phyloP scores from a whole-genome alignment of 768 basidiomycete species.

The Leccinum incarnatum region DNA sequence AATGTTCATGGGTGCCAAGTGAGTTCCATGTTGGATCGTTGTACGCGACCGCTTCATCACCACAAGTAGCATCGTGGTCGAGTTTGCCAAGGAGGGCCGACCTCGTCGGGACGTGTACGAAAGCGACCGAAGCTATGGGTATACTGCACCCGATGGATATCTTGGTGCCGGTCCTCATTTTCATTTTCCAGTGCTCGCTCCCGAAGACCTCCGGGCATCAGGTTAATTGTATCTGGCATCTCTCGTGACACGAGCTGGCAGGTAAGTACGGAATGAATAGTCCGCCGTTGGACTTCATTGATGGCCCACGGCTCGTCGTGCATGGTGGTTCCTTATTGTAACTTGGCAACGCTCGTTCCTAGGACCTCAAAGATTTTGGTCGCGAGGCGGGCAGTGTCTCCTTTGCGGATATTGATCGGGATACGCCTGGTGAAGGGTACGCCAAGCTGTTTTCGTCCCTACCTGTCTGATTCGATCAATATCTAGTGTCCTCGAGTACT shows the following conservation, averaged over 20 bases:
- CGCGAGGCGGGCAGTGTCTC: slow-evolving; percentile 91
- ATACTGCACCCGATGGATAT: slow-evolving; percentile 18
- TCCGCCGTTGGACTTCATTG: slow-evolving; percentile 3
- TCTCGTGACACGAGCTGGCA: slow-evolving; percentile 98
- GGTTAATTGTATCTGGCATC: slow-evolving; percentile 83
- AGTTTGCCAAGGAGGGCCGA: slow-evolving; percentile 92
- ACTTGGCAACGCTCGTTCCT: slow-evolving; percentile 35
- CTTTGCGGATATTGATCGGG: slow-evolving; percentile 93
- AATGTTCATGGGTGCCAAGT: slow-evolving; percentile 83
- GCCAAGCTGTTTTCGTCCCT: slow-evolving; percentile 23
- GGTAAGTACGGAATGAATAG: slow-evolving; percentile 55
- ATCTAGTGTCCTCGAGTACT: slow-evolving; percentile 83
- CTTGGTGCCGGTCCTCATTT: slow-evolving; percentile 14
- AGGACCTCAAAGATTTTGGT: slow-evolving; percentile 99
- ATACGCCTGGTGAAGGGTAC: slow-evolving; percentile 83
- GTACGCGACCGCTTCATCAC: not conserved
- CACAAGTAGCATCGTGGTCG: slow-evolving; percentile 78
- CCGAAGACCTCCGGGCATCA: slow-evolving; percentile 76
- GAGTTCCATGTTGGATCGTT: not conserved
- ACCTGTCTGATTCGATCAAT: slow-evolving; percentile 5
- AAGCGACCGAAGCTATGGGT: slow-evolving; percentile 55
- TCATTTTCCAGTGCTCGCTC: slow-evolving; percentile 52
- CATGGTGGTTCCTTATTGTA: slow-evolving; percentile 6
- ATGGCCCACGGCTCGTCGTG: slow-evolving; percentile 21
- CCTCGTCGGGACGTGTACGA: slow-evolving; percentile 79